phyloP scores from a whole-genome alignment of 2,329 filamentous ascomycete genomes.

The Pezicula carpinea region DNA sequence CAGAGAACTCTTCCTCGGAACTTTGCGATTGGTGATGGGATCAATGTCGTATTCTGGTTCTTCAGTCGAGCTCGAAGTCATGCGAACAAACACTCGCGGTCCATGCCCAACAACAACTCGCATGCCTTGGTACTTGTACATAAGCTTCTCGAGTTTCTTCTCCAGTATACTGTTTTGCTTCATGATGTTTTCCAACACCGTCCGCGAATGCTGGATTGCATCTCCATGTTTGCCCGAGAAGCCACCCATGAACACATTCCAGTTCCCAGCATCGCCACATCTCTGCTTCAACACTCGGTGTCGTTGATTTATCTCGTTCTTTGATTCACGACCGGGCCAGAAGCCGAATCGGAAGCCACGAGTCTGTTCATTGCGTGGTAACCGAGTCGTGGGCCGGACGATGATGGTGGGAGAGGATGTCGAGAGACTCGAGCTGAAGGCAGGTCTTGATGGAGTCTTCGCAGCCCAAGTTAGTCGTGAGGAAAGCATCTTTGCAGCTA shows the following conservation, averaged over 20 bases:
- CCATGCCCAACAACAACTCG: background rate
- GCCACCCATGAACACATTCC: slow-evolving; percentile 39
- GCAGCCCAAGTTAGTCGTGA: slow-evolving; percentile 17
- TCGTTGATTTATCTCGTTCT: slow-evolving; percentile 40
- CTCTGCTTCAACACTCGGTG: slow-evolving; percentile 39
- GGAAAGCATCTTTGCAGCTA: slow-evolving; percentile 20
- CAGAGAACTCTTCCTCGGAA: slow-evolving; percentile 21
- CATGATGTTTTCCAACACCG: background rate
- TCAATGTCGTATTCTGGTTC: slow-evolving; percentile 44
- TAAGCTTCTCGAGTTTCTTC: too few species aligned
- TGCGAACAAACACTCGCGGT: slow-evolving; percentile 19
- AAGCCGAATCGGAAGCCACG: slow-evolving; percentile 45
- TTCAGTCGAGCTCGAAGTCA: slow-evolving; percentile 6
- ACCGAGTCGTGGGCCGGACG: slow-evolving; percentile 7
- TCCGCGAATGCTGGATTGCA: background rate
- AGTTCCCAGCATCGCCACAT: slow-evolving; percentile 40
- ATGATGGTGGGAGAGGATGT: slow-evolving; percentile 8
- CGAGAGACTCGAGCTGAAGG: slow-evolving; percentile 5
- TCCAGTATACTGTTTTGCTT: background rate
- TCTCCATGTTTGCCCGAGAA: background rate
- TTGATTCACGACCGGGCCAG: slow-evolving; percentile 40
- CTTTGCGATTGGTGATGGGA: slow-evolving; percentile 54
- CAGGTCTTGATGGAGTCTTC: slow-evolving; percentile 7
- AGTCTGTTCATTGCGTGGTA: slow-evolving; percentile 31
- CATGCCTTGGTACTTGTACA: background rate